Base-by-base conservation (phyloP, 495 filamentous ascomycete genomes). In the Chaetomium tenue region DNA sequence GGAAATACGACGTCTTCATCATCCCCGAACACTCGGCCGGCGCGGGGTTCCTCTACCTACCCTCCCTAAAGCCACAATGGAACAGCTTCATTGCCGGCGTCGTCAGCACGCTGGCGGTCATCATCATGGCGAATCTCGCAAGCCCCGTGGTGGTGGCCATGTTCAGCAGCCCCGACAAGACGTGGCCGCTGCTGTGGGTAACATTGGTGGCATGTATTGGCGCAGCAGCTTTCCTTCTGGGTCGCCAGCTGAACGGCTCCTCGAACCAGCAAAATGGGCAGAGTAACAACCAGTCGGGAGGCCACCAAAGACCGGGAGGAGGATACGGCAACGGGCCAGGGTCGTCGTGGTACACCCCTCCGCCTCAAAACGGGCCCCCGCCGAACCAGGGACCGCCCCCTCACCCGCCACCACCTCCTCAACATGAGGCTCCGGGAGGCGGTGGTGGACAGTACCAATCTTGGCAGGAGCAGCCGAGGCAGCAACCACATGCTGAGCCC, bases 1-100 rank as follows among this genome's bases (percentile, higher is more conserved):
- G 92, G 33, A 92, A 92, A 72, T 98, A 95, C 79, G 93, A 98
- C 77, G 95, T 97, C 77, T 97, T 97, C 78, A 88, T 98, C 68
- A 92, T 98, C 63, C 93, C 94, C 3, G 90, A 90, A n/a, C 91
- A 97, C 71, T 92, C 92, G 11, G 84, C 93, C 15, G 94, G 94
- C 63, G 84, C 86, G 0, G 94, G 94, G 13, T 97, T 98, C 74
- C 79, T 98, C 12, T 98, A 98, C 75, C 86, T 98, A 25, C 94
- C 94, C 0, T 97, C 91, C 0, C 74, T 98, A 33, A 83, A 89
- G 70, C 87, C 91, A 28, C 86, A 96, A 69, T 81, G 87, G 67
- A 97, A 97, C 77, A 95, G 91, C 75, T 98, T 97, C 76, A 79
- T 91, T 37, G 91, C 91, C 7, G 94, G 94, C 20, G 89, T 91